These are phyloP conservation scores for Neonectria faginata DNA, from an alignment of 2,329 filamentous ascomycete species.

Conservation along the genomic window DNA sequence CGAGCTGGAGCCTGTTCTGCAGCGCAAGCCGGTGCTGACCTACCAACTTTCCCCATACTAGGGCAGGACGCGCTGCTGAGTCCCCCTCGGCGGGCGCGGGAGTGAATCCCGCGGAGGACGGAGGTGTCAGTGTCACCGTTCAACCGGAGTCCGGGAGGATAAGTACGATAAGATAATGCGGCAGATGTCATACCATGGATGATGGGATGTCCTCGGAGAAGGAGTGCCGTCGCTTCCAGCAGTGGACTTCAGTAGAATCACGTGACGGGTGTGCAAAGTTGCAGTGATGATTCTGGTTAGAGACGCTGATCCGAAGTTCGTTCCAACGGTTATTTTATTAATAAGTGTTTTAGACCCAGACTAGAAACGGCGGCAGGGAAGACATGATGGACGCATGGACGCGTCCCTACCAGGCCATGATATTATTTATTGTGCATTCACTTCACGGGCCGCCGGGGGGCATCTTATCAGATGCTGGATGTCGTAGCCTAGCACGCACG, in stretches of 20 bases:
- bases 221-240: neutral
- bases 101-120: constrained; percentile 6
- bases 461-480: constrained; percentile 27
- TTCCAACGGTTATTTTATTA: constrained; percentile 2
- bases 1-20: constrained; percentile 3
- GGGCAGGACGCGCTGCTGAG: constrained; percentile 8
- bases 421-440: constrained; percentile 28
- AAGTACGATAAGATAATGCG: constrained; percentile 2
- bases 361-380: constrained; percentile 11
- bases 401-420: constrained; percentile 7
- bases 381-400: constrained; percentile 2
- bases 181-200: neutral
- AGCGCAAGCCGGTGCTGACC: neutral
- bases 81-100: constrained; percentile 21
- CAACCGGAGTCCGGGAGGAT: neutral
- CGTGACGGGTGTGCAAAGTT: neutral
- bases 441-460: neutral
- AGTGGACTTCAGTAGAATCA: neutral
- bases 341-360: constrained; percentile 7
- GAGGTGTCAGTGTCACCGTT: neutral
- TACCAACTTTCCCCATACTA: constrained; percentile 10
- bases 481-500: neutral
- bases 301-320: neutral
- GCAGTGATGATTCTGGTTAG: neutral
- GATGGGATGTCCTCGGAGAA: neutral